phyloP scores from a whole-genome alignment of 108 stramenopile species.

The Fragilariopsis cylindrus region DNA sequence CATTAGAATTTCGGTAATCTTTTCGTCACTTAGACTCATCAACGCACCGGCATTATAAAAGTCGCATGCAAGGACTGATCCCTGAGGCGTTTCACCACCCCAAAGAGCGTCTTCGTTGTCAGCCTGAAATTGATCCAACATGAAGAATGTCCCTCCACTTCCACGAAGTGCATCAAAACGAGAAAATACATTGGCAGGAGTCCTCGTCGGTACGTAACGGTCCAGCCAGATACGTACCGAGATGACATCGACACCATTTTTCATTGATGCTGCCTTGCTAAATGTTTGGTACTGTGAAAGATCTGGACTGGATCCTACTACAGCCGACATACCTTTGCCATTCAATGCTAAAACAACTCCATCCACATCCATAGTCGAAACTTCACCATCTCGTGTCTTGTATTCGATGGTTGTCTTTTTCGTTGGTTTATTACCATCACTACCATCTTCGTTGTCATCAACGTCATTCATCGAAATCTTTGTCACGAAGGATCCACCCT shows the following conservation, averaged over 20 bases:
- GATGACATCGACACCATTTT: slow-evolving; percentile 87
- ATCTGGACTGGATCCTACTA: slow-evolving; percentile 71
- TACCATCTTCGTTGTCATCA: neutral
- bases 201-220: slow-evolving; percentile 67
- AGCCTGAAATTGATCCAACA: slow-evolving; percentile 89
- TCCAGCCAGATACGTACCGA: slow-evolving; percentile 85
- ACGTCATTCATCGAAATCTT: slow-evolving; percentile 49
- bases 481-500: slow-evolving; percentile 76
- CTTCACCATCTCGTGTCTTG: slow-evolving; percentile 41
- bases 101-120: slow-evolving; percentile 64
- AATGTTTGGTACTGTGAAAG: slow-evolving; percentile 68
- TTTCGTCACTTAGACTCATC: slow-evolving; percentile 78
- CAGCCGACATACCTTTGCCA: slow-evolving; percentile 85
- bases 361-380: slow-evolving; percentile 64
- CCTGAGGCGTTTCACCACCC: slow-evolving; percentile 63
- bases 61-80: slow-evolving; percentile 86
- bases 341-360: slow-evolving; percentile 80
- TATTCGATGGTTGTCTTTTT: slow-evolving; percentile 40
- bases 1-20: slow-evolving; percentile 75
- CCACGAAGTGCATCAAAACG: slow-evolving; percentile 84
- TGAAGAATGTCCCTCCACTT: slow-evolving; percentile 93
- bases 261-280: slow-evolving; percentile 69
- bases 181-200: slow-evolving; percentile 94
- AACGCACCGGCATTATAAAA: slow-evolving; percentile 92
- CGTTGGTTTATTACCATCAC: slow-evolving; percentile 13